Evolutionary conservation across 495 filamentous ascomycete species (phyloP), one percentile per base, ranked within the genome.

Genomic region (Hypomontagnella submonticulosa): DNA sequence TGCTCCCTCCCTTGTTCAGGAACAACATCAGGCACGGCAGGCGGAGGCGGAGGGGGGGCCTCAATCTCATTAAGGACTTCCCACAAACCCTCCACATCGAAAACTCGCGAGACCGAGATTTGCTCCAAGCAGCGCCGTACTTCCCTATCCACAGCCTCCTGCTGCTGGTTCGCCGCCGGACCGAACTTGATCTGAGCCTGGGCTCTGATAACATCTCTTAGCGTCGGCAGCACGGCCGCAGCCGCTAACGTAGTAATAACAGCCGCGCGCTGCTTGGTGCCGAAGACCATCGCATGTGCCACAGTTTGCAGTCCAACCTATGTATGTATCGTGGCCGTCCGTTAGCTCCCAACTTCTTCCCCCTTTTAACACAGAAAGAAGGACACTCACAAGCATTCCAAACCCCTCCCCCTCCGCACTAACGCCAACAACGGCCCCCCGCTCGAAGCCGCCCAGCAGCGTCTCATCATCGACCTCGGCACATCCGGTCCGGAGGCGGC

Each of bases 31-130:
- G 32, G 11, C 16, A 12, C 8, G 27, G 37, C 5, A 19, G 37
- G 8, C n/a, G 37, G 41, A 49, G 48, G n/a, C n/a, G n/a, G 16
- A 13, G 32, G 43, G 4, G 60, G 44, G 5, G 50, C 53, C 38
- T 73, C 73, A 3, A 87, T 33, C 69, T 87, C 84, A 1, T 40
- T 64, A 4, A 88, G 48, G 7, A 83, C 82, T 68, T 89, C 86
- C 75, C 71, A 79, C 20, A 89, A 54, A 3, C 86, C 87, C 53
- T 84, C 78, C 15, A 86, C 66, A 61, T 89, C 86, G 69, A 88
- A 88, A 4, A 89, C 81, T 3, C 83, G 68, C 57, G 85, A 83
- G 37, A 89, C 80, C 18, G 76, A 77, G 7, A 87, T 76, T 19
- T 75, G 72, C 37, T 85, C 81, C 0, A 89, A 73, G 51, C 79